These are phyloP conservation scores for Diaporthe sp. DNA, from an alignment of 2,329 filamentous ascomycete species.

Conservation along the genomic window DNA sequence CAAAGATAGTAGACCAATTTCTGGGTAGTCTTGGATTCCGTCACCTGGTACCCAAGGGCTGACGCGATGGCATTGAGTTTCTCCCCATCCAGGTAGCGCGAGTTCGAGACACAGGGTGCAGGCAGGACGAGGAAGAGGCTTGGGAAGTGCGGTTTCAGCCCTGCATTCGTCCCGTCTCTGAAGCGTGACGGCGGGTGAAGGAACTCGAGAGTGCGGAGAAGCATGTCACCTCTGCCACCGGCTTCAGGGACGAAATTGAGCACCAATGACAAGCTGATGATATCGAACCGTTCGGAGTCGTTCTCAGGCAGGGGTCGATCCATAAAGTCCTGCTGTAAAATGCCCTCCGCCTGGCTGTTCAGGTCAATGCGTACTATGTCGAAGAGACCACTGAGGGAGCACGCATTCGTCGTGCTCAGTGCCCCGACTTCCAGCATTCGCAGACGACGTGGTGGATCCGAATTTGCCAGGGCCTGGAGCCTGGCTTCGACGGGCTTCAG, in stretches of 20 bases:
- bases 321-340: slow-evolving; percentile 95
- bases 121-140: slow-evolving; percentile 91
- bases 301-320: slow-evolving; percentile 77
- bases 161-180: slow-evolving; percentile 34
- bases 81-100: slow-evolving; percentile 84
- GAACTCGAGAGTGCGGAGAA: slow-evolving; percentile 80
- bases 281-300: slow-evolving; percentile 79
- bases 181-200: slow-evolving; percentile 57
- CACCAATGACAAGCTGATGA: slow-evolving; percentile 92
- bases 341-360: slow-evolving; percentile 85
- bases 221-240: slow-evolving; percentile 83
- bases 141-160: slow-evolving; percentile 61
- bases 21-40: slow-evolving; percentile 78
- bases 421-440: slow-evolving; percentile 91
- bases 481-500: slow-evolving; percentile 54
- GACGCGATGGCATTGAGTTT: slow-evolving; percentile 80
- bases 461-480: slow-evolving; percentile 34
- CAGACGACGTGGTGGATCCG: slow-evolving; percentile 50
- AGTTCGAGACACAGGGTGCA: slow-evolving; percentile 88
- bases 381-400: slow-evolving; percentile 79
- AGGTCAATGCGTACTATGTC: slow-evolving; percentile 88
- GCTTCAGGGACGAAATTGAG: slow-evolving; percentile 93
- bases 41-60: slow-evolving; percentile 77
- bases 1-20: slow-evolving; percentile 95
- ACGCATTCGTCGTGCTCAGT: slow-evolving; percentile 86